These are phyloP conservation scores for Davidsoniella australis DNA, from an alignment of 2,329 filamentous ascomycete species.

Conservation along the genomic window DNA sequence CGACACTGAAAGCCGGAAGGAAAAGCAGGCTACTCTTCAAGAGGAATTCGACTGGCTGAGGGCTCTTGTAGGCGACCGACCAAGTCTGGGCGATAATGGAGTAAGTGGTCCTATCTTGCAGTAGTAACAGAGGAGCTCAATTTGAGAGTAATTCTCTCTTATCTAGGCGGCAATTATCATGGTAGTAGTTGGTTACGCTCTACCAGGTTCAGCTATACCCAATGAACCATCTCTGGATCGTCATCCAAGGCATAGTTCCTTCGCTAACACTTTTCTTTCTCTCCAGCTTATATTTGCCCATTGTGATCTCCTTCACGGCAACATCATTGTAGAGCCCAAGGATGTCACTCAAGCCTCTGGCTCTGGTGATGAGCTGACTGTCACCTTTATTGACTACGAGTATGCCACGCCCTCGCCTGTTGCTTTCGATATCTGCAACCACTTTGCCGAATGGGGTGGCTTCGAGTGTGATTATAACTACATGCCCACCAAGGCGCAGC, in stretches of 20 bases:
- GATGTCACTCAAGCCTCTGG: conserved; percentile 14
- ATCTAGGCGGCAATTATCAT: too few species aligned
- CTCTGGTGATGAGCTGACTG: conserved; percentile 24
- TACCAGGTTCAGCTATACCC: too few species aligned
- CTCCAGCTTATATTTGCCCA: conserved; percentile 73
- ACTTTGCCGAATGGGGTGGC: conserved; percentile 96
- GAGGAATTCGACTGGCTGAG: conserved; percentile 56
- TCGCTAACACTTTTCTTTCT: conserved; percentile 2
- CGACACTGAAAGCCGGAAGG: conserved; percentile 49
- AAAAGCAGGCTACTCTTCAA: conserved; percentile 52
- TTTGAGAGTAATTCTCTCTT: too few species aligned
- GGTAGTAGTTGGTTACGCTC: too few species aligned
- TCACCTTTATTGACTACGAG: conserved; percentile 95
- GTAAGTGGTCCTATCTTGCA: conserved; percentile 28
- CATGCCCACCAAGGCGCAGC: conserved; percentile 61
- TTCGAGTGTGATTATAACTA: conserved; percentile 85
- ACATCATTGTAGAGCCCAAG: conserved; percentile 66
- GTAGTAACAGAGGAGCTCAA: too few species aligned
- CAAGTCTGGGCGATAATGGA: conserved; percentile 58
- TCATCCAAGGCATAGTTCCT: too few species aligned
- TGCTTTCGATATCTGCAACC: conserved; percentile 92
- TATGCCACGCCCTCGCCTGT: conserved; percentile 89
- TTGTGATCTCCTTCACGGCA: conserved; percentile 89
- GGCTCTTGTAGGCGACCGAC: conserved; percentile 53
- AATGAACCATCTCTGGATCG: too few species aligned